Base-by-base conservation (phyloP, 176 grass and related monocot species). In the Oryza officinalis region DNA sequence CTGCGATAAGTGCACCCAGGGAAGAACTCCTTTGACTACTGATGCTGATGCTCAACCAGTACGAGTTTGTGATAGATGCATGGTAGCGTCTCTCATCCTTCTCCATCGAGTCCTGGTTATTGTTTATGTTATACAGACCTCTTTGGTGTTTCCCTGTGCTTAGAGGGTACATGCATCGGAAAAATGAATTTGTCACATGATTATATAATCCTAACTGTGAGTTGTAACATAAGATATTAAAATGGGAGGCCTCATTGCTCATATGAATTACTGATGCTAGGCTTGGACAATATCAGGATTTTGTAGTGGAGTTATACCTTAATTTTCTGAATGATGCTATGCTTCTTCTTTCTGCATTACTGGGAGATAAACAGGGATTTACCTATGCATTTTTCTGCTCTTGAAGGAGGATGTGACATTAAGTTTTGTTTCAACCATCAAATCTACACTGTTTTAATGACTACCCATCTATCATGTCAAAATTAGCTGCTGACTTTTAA, bases 1-100 rank as follows among this genome's bases (percentile, higher is more conserved):
- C 87, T 98, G 96, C 22, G 96, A 98, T 65, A 98, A 96, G 85
- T 98, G 96, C 74, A 98, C 96, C 28, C 85, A 96, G 45, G 96
- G 96, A 77, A 92, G 96, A 86, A 96, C 78, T 80, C 74, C 91
- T 84, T 89, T 98, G 49, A 96, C 78, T 85, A 77, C 91, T 7
- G 96, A 99, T 87, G 82, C 91, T 43, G 88, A 94, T 87, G 85
- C 91, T 76, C 96, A 90, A 76, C 87, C 69, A 67, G 93, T 96
- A 11, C 89, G 96, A 81, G 96, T 99, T 80, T 99, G 96, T 47
- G 96, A 99, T 78, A 91, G 88, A 83, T 99, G 96, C 93, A 94
- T 99, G 96, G 96, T 99, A 94, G 14, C 28, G 7, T 57, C 20
- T 81, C 30, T 44, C 40, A 72, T 44, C 9, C 33, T 45, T 80